Evolutionary conservation across 2,329 filamentous ascomycete species (phyloP).

Genomic region (Penicillium sp.): DNA sequence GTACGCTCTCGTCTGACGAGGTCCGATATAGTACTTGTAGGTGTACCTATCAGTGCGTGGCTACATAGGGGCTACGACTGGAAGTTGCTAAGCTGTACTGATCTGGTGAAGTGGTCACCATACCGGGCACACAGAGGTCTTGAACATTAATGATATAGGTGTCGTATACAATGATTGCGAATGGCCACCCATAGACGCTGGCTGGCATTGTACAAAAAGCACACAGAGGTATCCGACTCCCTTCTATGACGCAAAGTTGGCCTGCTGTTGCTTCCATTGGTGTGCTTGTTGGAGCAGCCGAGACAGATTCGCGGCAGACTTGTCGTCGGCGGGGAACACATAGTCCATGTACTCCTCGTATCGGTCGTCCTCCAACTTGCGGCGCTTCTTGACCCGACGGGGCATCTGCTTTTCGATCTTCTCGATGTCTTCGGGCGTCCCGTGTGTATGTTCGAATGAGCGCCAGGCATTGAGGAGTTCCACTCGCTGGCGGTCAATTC

Average conservation of each 20-base stretch:
- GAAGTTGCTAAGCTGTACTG: no score
- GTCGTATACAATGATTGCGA: no score
- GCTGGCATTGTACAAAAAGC: neutral
- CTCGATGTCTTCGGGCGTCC: constrained; percentile 66
- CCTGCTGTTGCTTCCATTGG: constrained; percentile 70
- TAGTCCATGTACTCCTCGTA: constrained; percentile 98
- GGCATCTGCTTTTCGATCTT: constrained; percentile 92
- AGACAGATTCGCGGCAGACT: constrained; percentile 74
- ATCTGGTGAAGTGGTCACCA: no score
- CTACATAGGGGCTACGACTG: no score
- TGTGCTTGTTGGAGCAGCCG: constrained; percentile 80
- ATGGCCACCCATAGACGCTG: no score
- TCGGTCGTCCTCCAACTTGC: constrained; percentile 83
- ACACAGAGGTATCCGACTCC: neutral
- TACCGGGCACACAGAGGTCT: no score
- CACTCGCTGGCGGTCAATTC: constrained; percentile 54
- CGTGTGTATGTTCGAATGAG: constrained; percentile 83
- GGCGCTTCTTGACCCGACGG: constrained; percentile 81
- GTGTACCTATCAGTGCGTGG: no score
- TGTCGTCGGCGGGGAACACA: constrained; percentile 91
- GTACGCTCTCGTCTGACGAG: no score
- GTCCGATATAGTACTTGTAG: no score
- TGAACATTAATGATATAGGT: no score
- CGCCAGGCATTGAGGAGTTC: constrained; percentile 87
- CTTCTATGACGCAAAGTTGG: constrained; percentile 2